These are phyloP conservation scores for Dactylorhiza incarnata DNA, from an alignment of 106 monocot genomes.

Conservation along the genomic window DNA sequence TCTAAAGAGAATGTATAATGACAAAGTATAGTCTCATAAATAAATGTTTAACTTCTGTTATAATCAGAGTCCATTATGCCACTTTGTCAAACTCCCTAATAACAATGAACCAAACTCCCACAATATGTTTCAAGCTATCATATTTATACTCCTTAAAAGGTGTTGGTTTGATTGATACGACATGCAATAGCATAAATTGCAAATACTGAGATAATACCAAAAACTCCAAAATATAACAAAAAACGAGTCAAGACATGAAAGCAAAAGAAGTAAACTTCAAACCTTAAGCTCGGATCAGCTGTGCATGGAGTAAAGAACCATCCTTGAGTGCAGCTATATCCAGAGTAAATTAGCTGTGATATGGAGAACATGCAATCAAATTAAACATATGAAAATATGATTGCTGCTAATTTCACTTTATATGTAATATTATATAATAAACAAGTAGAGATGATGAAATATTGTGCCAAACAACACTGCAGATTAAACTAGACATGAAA, in stretches of 20 bases:
- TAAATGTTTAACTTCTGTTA: neutral
- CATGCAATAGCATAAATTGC: neutral
- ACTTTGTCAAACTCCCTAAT: neutral
- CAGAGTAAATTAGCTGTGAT: slow-evolving; percentile 66
- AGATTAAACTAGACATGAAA: neutral
- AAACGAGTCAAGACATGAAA: no score
- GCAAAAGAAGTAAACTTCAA: slow-evolving; percentile 1
- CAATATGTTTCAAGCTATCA: neutral
- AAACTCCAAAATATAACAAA: neutral
- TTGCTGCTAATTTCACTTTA: neutral
- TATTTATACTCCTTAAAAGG: neutral
- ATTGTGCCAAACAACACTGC: neutral
- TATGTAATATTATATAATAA: neutral
- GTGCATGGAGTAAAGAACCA: slow-evolving; percentile 87
- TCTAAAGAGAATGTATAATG: neutral
- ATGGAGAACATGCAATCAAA: slow-evolving; percentile 8
- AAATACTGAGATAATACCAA: neutral
- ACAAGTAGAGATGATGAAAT: neutral
- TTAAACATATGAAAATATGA: slow-evolving; percentile 3
- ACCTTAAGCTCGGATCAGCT: slow-evolving; percentile 64
- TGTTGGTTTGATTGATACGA: neutral
- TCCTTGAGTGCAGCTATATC: slow-evolving; percentile 80
- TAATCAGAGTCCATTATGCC: neutral
- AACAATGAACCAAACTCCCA: neutral
- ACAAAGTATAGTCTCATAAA: neutral